phyloP scores from a whole-genome alignment of 2,329 filamentous ascomycete genomes.

The Trichoderma gracile region DNA sequence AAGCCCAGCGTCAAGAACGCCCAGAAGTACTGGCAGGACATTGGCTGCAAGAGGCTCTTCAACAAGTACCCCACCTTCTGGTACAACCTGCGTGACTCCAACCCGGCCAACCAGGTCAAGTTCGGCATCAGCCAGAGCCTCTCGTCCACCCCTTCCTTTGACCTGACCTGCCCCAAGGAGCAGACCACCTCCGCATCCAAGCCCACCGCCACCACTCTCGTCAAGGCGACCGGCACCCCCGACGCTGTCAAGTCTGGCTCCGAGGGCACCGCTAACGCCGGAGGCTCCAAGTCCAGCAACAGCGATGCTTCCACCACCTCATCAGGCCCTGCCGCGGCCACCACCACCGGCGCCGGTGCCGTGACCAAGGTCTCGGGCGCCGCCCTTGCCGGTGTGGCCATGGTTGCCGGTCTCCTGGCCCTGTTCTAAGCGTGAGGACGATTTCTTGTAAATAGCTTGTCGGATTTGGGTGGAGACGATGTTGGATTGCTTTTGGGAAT shows the following conservation, averaged over 20 bases:
- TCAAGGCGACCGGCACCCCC: constrained; percentile 18
- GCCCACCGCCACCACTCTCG: constrained; percentile 13
- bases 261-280: constrained; percentile 4
- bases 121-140: constrained; percentile 58
- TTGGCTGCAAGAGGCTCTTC: constrained; percentile 62
- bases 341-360: constrained; percentile 1
- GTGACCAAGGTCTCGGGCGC: constrained; percentile 27
- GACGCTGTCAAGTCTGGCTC: constrained; percentile 15
- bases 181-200: constrained; percentile 19
- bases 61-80: constrained; percentile 59
- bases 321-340: constrained; percentile 2
- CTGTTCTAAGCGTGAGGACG: constrained; percentile 26
- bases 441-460: constrained; percentile 14
- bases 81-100: constrained; percentile 63
- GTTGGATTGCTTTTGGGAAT: not conserved
- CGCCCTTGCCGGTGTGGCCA: constrained; percentile 27
- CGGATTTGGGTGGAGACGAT: constrained; percentile 3
- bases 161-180: constrained; percentile 53
- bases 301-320: constrained; percentile 17
- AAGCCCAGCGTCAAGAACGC: constrained; percentile 59
- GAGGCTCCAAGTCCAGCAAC: constrained; percentile 13
- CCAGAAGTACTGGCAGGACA: constrained; percentile 62
- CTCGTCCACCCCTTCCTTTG: constrained; percentile 52
- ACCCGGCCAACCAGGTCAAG: constrained; percentile 59
- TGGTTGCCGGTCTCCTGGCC: constrained; percentile 25